Base-by-base conservation (phyloP, 805 yeast genomes). In the Schwanniomyces occidentalis region DNA sequence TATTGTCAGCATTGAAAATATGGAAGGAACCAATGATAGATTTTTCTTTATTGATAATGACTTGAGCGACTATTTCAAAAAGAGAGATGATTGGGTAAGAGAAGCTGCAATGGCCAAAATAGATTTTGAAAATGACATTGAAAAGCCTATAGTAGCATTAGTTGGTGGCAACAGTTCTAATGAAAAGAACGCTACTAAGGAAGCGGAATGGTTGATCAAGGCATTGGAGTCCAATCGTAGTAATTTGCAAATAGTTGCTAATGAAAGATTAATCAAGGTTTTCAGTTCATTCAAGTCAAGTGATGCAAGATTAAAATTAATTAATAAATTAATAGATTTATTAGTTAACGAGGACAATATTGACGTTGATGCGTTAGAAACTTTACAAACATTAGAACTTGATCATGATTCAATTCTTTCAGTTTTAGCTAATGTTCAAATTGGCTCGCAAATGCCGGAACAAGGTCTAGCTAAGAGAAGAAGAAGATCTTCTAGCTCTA, bases 401-500 rank as follows among this genome's bases (percentile, higher is more conserved):
- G 62, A 75, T 17, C 71, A 78, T 30, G 76, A 72, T 1, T 54
- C 82, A 15, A 79, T 88, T 52, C 73, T 77, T 30, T 67, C 74
- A 5, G 56, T 86, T 15, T 69, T 90, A 39, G 69, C 72, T 20
- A 75, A 75, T 17, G 80, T 79, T 41, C 81, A 76, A 52, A 73
- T 83, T 27, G 76, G 74, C 32, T 54, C 73, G 7, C 59, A 61
- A 29, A 48, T 65, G 6, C 75, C 75, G 3, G 72, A 68, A 34
- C 73, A 63, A 40, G 69, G 69, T 23, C 69, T 79, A 15, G 79
- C 88, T 10, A 86, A 87, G 59, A 78, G 96, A 62, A 63, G 71
- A 54, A 80, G 96, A 70, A 76, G 97, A 65, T 82, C 93, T 1
- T 81, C 93, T 2, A 80, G 87, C 19, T 73, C 85, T 10, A 73